These are phyloP conservation scores for Fusarium caatingaense DNA, from an alignment of 2,329 filamentous ascomycete genomes.

Conservation along the genomic window DNA sequence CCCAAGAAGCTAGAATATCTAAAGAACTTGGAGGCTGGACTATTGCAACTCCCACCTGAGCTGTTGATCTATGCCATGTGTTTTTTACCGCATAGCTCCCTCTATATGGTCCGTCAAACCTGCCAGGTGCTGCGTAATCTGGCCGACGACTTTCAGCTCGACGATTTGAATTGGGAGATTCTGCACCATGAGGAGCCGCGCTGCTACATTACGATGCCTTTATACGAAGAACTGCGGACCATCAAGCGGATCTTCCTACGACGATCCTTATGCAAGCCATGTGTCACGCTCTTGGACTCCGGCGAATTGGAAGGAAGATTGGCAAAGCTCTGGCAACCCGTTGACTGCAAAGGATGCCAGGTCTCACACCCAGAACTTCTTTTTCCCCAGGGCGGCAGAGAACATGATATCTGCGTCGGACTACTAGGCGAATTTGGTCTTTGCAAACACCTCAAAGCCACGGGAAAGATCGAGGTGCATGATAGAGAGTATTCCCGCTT, in stretches of 20 bases:
- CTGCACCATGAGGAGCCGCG: not conserved
- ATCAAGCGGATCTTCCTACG: not conserved
- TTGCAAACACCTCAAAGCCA: not conserved
- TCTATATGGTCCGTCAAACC: slow-evolving; percentile 13
- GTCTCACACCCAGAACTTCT: not conserved
- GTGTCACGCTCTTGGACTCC: not conserved
- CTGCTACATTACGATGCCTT: not conserved
- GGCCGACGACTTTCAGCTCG: not conserved
- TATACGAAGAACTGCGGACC: not conserved
- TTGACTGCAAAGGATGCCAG: not conserved
- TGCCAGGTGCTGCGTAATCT: not conserved
- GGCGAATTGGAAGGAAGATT: not conserved
- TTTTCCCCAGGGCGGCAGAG: not conserved
- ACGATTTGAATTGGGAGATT: not conserved
- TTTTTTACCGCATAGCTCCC: not conserved
- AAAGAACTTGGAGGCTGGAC: fast-evolving
- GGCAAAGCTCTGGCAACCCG: not conserved
- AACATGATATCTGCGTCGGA: not conserved
- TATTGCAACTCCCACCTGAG: not conserved
- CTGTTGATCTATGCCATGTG: not conserved
- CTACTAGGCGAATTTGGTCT: not conserved
- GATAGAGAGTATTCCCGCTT: fast-evolving
- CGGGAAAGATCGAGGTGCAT: not conserved
- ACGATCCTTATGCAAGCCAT: not conserved
- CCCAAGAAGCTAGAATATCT: fast-evolving